These are phyloP conservation scores for Coccinonectria pachysandricola DNA, from an alignment of 2,329 filamentous ascomycete genomes.

Conservation along the genomic window DNA sequence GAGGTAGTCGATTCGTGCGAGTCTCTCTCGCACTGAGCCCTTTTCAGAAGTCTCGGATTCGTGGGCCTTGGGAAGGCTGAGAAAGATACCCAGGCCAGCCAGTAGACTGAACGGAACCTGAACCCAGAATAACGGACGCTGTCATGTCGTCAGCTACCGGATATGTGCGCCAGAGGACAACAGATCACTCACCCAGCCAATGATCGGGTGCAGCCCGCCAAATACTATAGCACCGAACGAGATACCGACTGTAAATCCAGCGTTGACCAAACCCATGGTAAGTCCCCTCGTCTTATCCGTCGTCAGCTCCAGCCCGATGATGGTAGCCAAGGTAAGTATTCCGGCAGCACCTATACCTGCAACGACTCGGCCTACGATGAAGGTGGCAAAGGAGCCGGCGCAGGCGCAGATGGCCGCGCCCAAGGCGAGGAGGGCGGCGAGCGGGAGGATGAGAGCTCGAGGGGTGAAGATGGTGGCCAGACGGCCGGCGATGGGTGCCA, in stretches of 20 bases:
- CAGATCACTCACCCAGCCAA: slow-evolving; percentile 56
- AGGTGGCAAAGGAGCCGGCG: slow-evolving; percentile 47
- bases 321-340: slow-evolving; percentile 62
- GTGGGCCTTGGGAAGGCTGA: slow-evolving; percentile 48
- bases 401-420: slow-evolving; percentile 57
- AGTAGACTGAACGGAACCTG: slow-evolving; percentile 56
- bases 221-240: slow-evolving; percentile 62
- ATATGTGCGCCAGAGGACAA: neutral
- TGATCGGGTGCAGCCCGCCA: slow-evolving; percentile 49
- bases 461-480: slow-evolving; percentile 66
- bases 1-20: slow-evolving; percentile 62
- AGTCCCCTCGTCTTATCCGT: slow-evolving; percentile 58
- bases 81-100: slow-evolving; percentile 51
- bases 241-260: slow-evolving; percentile 61
- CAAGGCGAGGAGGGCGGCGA: slow-evolving; percentile 45
- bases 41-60: slow-evolving; percentile 5
- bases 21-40: slow-evolving; percentile 36
- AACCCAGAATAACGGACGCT: slow-evolving; percentile 63
- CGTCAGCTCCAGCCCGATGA: slow-evolving; percentile 66
- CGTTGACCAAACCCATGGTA: slow-evolving; percentile 64
- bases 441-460: slow-evolving; percentile 51
- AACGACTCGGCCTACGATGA: slow-evolving; percentile 58
- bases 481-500: slow-evolving; percentile 61
- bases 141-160: slow-evolving; percentile 3
- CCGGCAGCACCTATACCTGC: slow-evolving; percentile 62